Conservation (phyloP, 371 early-diverging fungal genomes). For the Mucor sp. region DNA sequence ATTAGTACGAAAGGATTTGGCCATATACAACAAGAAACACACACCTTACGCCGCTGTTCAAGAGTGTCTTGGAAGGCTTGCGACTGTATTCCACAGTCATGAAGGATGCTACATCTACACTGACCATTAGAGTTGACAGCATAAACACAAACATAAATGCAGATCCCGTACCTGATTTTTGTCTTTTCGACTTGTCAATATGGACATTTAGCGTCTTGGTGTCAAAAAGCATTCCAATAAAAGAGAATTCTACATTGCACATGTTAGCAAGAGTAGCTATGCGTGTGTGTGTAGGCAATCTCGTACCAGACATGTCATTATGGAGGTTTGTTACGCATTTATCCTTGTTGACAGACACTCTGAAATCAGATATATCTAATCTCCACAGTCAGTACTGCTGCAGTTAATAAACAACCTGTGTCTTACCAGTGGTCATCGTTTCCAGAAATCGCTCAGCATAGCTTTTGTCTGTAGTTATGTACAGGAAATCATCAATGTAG, state of each 20-base stretch:
- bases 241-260: conserved; percentile 70
- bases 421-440: conserved; percentile 56
- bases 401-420: conserved; percentile 18
- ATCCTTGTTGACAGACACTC: conserved; percentile 47
- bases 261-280: no score
- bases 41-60: conserved; percentile 11
- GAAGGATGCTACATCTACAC: conserved; percentile 30
- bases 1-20: conserved; percentile 27
- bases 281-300: no score
- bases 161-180: conserved; percentile 13
- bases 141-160: no score
- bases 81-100: conserved; percentile 32
- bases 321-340: conserved; percentile 19
- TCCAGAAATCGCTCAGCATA: conserved; percentile 39
- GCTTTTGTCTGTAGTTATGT: conserved; percentile 49
- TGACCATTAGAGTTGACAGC: background rate
- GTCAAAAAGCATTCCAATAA: conserved; percentile 80
- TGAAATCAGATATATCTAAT: conserved; percentile 60
- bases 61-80: conserved; percentile 43
- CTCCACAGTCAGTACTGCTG: background rate
- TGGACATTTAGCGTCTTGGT: conserved; percentile 63
- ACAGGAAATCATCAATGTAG: conserved; percentile 84
- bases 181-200: conserved; percentile 61
- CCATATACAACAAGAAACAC: background rate
- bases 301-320: conserved; percentile 15